These are phyloP conservation scores for Calvatia gigantea DNA, from an alignment of 768 basidiomycete genomes.

Conservation along the genomic window DNA sequence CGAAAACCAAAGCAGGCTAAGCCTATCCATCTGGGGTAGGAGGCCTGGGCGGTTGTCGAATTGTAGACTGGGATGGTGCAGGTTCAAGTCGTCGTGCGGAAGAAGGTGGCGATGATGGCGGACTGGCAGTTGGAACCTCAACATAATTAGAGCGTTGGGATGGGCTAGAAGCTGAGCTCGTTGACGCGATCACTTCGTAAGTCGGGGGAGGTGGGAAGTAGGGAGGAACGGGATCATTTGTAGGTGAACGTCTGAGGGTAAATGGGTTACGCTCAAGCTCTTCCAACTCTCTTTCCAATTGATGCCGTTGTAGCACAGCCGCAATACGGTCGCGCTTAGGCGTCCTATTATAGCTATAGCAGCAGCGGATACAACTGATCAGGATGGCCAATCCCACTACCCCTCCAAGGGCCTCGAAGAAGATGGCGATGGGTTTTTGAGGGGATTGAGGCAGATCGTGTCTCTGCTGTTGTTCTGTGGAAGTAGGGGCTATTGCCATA, in stretches of 20 bases:
- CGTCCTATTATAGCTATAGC: conserved; percentile 38
- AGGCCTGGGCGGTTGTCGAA: conserved; percentile 13
- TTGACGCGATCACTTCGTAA: conserved; percentile 26
- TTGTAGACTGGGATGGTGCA: conserved; percentile 6
- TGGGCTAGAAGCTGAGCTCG: background rate
- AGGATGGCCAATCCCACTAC: conserved; percentile 32
- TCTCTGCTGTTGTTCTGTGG: conserved; percentile 5
- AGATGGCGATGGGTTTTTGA: conserved; percentile 35
- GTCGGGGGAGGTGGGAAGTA: conserved; percentile 49
- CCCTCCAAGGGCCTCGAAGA: conserved; percentile 45
- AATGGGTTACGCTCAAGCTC: conserved; percentile 39
- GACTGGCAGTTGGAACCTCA: conserved; percentile 13
- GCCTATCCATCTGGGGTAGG: conserved; percentile 17
- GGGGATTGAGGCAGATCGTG: conserved; percentile 14
- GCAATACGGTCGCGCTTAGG: conserved; percentile 44
- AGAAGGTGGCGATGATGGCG: conserved; percentile 8
- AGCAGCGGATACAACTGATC: conserved; percentile 35
- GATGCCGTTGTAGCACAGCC: conserved; percentile 37
- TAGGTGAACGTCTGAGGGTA: conserved; percentile 22
- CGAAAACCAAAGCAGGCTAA: background rate
- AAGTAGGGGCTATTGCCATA: conserved; percentile 12
- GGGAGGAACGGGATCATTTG: conserved; percentile 46
- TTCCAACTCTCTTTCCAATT: conserved; percentile 48
- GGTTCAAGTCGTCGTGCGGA: background rate
- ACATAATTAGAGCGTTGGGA: conserved; percentile 13